These are phyloP conservation scores for Tricholoma furcatifolium DNA, from an alignment of 768 basidiomycete genomes.

Conservation along the genomic window DNA sequence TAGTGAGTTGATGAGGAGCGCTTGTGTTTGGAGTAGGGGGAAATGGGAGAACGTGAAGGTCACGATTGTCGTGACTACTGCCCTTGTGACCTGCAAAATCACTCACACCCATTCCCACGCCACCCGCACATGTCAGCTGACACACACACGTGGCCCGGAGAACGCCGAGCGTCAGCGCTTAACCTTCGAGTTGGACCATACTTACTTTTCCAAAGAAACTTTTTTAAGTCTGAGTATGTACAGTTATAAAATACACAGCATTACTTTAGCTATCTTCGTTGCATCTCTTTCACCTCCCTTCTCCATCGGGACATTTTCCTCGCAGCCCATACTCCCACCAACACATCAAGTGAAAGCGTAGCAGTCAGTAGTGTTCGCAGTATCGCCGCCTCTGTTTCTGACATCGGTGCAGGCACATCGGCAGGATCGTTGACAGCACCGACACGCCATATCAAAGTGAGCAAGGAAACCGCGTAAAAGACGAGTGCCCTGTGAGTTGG, in stretches of 20 bases:
- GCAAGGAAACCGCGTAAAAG: not conserved
- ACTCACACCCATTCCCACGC: conserved; percentile 24
- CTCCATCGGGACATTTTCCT: not conserved
- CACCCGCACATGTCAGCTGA: conserved; percentile 19
- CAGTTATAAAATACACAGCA: not conserved
- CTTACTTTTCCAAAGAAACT: too few relatives aligned
- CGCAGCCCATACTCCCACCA: not conserved
- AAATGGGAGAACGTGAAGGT: conserved; percentile 27
- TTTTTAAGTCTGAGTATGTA: not conserved
- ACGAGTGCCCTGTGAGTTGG: not conserved
- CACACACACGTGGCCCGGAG: conserved; percentile 5
- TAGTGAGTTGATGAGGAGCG: conserved; percentile 3
- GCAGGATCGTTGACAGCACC: not conserved
- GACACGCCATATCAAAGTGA: conserved; percentile 2
- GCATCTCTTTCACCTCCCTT: not conserved
- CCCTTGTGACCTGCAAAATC: conserved; percentile 28
- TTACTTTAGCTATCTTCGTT: not conserved
- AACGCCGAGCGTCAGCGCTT: too few relatives aligned
- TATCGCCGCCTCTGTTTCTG: not conserved
- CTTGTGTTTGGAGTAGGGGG: conserved; percentile 14
- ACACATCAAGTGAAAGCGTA: not conserved
- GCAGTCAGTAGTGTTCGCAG: not conserved
- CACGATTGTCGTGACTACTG: conserved; percentile 29
- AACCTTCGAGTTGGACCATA: too few relatives aligned
- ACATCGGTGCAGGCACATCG: not conserved